Conservation (phyloP, 176 grass and related monocot species). For the barley (Hordeum vulgare) region MorexV3_pseudomolecules_assembly NC_058522.1:516954597-516955096, state of each 20-base stretch:
- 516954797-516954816: not conserved
- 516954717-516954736: constrained; percentile 98
- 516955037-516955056: not conserved
- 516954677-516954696: constrained; percentile 99
- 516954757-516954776: not conserved
- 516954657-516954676: constrained; percentile 99
- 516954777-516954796: not conserved
- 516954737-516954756: constrained; percentile 94
- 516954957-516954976: constrained; percentile 99
- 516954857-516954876: not conserved
- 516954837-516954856: not conserved
- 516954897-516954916: constrained; percentile 9
- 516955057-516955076: not conserved
- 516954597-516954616: constrained; percentile 99
- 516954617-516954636: constrained; percentile 99
- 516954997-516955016: constrained; percentile 99
- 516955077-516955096: not conserved
- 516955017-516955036: constrained; percentile 9
- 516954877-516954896: not conserved
- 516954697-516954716: constrained; percentile 97
- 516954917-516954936: constrained; percentile 96
- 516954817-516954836: not conserved
- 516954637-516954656: constrained; percentile 99
- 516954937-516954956: constrained; percentile 92
- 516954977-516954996: constrained; percentile 87